Percentiles rank a stretch among this genome's conserved stretches.
Evolutionary conservation across 768 basidiomycete species (phyloP).

Genomic region (Tricholoma matsutake): DNA sequence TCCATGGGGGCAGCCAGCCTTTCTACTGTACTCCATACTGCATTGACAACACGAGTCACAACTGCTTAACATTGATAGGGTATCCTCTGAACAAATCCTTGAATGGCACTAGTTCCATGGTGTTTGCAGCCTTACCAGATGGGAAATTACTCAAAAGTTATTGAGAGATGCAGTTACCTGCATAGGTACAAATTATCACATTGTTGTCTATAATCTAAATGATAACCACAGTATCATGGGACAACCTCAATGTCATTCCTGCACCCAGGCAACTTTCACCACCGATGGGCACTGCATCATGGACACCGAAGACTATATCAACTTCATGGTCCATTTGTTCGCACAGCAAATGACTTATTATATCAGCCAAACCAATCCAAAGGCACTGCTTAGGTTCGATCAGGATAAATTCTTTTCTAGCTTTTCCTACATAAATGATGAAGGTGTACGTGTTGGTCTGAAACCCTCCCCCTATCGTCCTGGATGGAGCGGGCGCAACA

Average conservation of each 20-base stretch:
- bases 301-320: background rate
- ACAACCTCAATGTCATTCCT: background rate
- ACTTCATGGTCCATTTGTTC: background rate
- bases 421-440: background rate
- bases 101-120: background rate
- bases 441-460: background rate
- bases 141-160: background rate
- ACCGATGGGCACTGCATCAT: background rate
- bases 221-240: background rate
- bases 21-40: background rate
- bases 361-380: background rate
- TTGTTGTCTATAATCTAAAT: background rate
- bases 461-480: background rate
- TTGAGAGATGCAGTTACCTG: background rate
- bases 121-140: background rate
- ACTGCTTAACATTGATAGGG: background rate
- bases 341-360: constrained; percentile 1
- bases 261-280: background rate
- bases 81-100: background rate
- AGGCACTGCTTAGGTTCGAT: background rate
- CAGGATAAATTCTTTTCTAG: background rate
- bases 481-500: background rate
- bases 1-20: background rate
- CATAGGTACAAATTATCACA: background rate
- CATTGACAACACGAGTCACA: background rate